Conservation (phyloP, 257 asterid species). For the Plectranthus barbatus region DNA sequence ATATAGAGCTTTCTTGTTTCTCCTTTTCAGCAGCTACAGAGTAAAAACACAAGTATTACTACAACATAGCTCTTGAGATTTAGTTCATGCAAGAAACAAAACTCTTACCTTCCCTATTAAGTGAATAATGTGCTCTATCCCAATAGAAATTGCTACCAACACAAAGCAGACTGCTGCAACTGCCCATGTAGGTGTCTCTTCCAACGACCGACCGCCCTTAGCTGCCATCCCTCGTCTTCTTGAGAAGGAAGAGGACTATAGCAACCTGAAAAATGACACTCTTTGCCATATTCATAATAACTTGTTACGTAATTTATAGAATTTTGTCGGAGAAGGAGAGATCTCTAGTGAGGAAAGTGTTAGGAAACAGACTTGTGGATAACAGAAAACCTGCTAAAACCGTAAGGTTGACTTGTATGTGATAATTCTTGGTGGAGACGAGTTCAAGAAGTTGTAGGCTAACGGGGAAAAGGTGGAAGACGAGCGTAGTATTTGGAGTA, state of each 20-base stretch:
- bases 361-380: not conserved
- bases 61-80: not conserved
- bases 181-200: slow-evolving; percentile 20
- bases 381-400: not conserved
- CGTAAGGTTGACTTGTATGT: not conserved
- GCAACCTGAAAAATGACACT: not conserved
- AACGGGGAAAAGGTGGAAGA: not conserved
- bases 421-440: not conserved
- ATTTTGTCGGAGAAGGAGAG: not conserved
- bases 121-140: slow-evolving; percentile 7
- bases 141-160: slow-evolving; percentile 10
- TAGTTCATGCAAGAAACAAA: not conserved
- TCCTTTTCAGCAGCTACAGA: slow-evolving; percentile 32
- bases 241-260: not conserved
- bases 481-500: not conserved
- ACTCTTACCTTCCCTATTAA: slow-evolving; percentile 9
- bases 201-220: slow-evolving; percentile 8
- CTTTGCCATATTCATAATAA: not conserved
- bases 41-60: not conserved
- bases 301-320: not conserved
- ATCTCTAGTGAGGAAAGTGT: not conserved
- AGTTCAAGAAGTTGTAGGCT: too few species aligned
- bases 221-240: slow-evolving; percentile 9
- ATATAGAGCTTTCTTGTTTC: slow-evolving; percentile 35
- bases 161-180: slow-evolving; percentile 16